Conservation (phyloP, 257 asterid genomes). For the Vinca minor region DNA sequence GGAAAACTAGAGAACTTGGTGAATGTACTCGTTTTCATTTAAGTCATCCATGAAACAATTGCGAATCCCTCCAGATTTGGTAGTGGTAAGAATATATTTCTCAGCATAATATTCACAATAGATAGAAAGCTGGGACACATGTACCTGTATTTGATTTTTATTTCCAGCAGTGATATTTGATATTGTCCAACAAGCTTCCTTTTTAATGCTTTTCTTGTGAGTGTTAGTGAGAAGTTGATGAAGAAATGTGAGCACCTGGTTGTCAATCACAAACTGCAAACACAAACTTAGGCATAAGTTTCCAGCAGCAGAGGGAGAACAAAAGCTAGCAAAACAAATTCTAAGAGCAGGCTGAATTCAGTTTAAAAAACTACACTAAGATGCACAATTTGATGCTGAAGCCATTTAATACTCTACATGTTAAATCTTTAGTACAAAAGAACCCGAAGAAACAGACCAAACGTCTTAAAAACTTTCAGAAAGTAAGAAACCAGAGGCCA, state of each 20-base stretch:
- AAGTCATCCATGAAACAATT: not conserved
- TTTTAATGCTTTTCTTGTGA: slow-evolving; percentile 69
- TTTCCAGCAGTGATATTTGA: slow-evolving; percentile 90
- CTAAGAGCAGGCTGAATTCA: not conserved
- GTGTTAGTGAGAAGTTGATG: slow-evolving; percentile 45
- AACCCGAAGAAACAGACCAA: not conserved
- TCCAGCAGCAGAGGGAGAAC: not conserved
- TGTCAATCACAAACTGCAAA: slow-evolving; percentile 49
- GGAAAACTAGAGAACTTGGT: not conserved
- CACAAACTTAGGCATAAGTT: not conserved
- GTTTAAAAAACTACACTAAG: not conserved
- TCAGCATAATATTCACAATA: not conserved
- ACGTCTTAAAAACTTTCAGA: too few species aligned
- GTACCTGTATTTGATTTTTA: slow-evolving; percentile 68
- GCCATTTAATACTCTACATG: not conserved
- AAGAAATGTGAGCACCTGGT: slow-evolving; percentile 46
- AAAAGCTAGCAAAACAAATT: not conserved
- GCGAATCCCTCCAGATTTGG: not conserved
- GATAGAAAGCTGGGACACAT: slow-evolving; percentile 6
- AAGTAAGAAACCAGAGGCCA: not conserved
- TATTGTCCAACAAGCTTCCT: slow-evolving; percentile 89
- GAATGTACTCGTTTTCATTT: not conserved
- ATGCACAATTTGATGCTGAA: not conserved
- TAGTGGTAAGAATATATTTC: not conserved
- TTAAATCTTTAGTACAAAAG: not conserved